phyloP scores from a whole-genome alignment of 2,329 filamentous ascomycete genomes.

The Colletotrichum theobromicola region DNA sequence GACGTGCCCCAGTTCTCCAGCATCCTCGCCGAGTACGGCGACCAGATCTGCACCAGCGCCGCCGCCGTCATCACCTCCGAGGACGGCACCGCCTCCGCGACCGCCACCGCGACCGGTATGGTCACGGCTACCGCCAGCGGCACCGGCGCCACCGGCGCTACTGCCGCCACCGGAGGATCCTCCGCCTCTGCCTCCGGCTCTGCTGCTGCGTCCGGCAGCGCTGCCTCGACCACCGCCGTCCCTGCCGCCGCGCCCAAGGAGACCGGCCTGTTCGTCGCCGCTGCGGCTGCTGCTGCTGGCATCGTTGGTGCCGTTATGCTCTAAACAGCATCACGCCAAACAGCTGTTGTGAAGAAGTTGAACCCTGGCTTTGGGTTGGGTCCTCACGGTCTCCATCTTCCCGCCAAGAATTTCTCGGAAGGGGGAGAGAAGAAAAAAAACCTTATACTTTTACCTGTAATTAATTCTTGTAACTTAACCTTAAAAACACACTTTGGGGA shows the following conservation, averaged over 20 bases:
- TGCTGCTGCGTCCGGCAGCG: not conserved
- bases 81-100: not conserved
- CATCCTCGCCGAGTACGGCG: not conserved
- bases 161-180: not conserved
- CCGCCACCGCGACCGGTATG: not conserved
- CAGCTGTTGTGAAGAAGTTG: accelerated
- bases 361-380: not conserved
- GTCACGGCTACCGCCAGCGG: not conserved
- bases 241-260: slow-evolving; percentile 5
- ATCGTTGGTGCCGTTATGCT: slow-evolving; percentile 11
- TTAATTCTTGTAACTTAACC: not conserved
- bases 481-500: not conserved
- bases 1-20: slow-evolving; percentile 26
- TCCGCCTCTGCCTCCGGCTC: not conserved
- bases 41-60: slow-evolving; percentile 1
- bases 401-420: not conserved
- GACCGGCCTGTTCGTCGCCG: slow-evolving; percentile 13
- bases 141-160: not conserved
- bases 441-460: not conserved
- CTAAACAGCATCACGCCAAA: not conserved
- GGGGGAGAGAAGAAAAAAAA: not conserved
- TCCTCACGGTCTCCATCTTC: not conserved
- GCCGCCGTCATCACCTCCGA: not conserved
- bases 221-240: not conserved
- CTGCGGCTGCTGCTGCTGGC: slow-evolving; percentile 1